Evolutionary conservation across 345 rosid genomes (phyloP).

Genomic region (Brassica rapa): DNA sequence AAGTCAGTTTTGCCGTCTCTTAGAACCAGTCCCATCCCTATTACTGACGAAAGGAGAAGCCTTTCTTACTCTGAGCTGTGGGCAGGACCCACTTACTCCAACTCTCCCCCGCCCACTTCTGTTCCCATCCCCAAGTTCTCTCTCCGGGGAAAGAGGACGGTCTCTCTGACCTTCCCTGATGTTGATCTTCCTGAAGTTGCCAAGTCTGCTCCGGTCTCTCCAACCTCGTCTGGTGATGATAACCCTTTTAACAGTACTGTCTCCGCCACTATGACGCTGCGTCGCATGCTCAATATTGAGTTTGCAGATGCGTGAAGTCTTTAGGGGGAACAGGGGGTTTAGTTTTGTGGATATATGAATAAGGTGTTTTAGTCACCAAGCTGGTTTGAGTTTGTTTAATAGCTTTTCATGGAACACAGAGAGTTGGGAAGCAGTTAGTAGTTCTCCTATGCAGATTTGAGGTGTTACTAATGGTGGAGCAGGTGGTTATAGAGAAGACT

Average conservation of each 20-base stretch:
- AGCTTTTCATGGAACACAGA: slow-evolving; percentile 40
- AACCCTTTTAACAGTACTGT: slow-evolving; percentile 55
- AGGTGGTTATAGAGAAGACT: slow-evolving; percentile 31
- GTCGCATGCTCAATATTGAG: slow-evolving; percentile 95
- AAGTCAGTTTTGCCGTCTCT: slow-evolving; percentile 31
- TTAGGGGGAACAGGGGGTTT: slow-evolving; percentile 38
- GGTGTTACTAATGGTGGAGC: slow-evolving; percentile 17
- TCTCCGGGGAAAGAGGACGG: slow-evolving; percentile 57
- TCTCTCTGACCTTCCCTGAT: slow-evolving; percentile 54
- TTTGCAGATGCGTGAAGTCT: slow-evolving; percentile 45
- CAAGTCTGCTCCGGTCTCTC: slow-evolving; percentile 92
- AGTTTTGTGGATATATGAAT: slow-evolving; percentile 61
- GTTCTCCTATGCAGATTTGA: slow-evolving; percentile 21
- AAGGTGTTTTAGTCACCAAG: slow-evolving; percentile 47
- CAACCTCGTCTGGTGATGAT: slow-evolving; percentile 44
- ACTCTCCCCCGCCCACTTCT: slow-evolving; percentile 94
- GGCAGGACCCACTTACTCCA: slow-evolving; percentile 99
- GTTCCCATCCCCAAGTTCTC: slow-evolving; percentile 92
- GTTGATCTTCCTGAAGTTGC: slow-evolving; percentile 51
- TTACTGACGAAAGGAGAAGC: slow-evolving; percentile 43
- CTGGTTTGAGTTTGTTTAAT: slow-evolving; percentile 36
- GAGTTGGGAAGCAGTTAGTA: slow-evolving; percentile 43
- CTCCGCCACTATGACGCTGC: slow-evolving; percentile 81
- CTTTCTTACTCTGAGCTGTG: slow-evolving; percentile 71
- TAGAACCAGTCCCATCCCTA: slow-evolving; percentile 61